Evolutionary conservation across 2,329 filamentous ascomycete genomes (phyloP).

Genomic region (Aureobasidium melanogenum): DNA sequence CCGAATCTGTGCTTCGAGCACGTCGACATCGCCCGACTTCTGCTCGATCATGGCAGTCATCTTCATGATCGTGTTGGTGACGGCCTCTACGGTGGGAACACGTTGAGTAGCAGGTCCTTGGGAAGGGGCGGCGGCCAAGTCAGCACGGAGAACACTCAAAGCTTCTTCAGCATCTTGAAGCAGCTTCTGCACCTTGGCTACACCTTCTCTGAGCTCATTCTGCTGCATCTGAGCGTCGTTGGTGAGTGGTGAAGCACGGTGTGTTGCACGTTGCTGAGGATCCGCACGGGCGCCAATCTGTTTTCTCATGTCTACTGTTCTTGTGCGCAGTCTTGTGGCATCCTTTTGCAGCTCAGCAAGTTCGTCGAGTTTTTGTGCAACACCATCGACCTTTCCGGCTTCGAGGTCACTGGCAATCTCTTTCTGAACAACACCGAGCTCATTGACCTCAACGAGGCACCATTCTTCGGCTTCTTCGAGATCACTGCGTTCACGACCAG

Average conservation of each 20-base stretch:
- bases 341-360: conserved; percentile 63
- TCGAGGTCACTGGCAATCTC: conserved; percentile 59
- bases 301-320: conserved; percentile 69
- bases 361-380: conserved; percentile 58
- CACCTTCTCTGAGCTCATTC: conserved; percentile 69
- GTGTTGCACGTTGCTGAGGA: conserved; percentile 54
- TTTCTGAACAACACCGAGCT: conserved; percentile 44
- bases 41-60: conserved; percentile 91
- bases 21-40: conserved; percentile 81
- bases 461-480: conserved; percentile 52
- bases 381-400: conserved; percentile 57
- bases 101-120: conserved; percentile 40
- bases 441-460: conserved; percentile 66
- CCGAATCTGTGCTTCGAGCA: conserved; percentile 79
- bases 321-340: conserved; percentile 60
- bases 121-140: conserved; percentile 49
- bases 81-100: conserved; percentile 80
- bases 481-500: conserved; percentile 54
- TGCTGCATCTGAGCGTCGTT: conserved; percentile 79
- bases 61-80: conserved; percentile 82
- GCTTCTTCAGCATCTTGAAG: conserved; percentile 73
- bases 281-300: conserved; percentile 63
- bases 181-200: conserved; percentile 62
- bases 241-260: conserved; percentile 65
- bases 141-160: conserved; percentile 68